A percentile compares a stretch with the other conserved stretches of the same genome.
phyloP scores from a whole-genome alignment of 225 moss, liverwort and hornwort species.

The Ulota crispa region DNA sequence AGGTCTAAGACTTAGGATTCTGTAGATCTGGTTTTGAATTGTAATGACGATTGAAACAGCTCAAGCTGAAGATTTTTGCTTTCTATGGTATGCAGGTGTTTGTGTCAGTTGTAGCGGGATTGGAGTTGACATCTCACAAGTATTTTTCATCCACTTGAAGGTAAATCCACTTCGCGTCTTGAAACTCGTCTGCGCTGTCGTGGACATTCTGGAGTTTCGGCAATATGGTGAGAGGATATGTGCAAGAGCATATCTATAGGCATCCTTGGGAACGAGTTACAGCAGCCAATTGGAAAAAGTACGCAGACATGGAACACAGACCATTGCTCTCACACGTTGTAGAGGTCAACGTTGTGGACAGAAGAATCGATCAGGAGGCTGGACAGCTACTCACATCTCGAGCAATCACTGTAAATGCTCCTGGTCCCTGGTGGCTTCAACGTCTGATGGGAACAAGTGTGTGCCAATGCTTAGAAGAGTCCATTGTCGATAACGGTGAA shows the following conservation, averaged over 20 bases:
- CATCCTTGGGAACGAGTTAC: constrained; percentile 97
- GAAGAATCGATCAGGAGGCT: constrained; percentile 55
- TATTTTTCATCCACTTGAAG: not conserved
- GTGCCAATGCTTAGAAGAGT: constrained; percentile 83
- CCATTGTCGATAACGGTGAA: constrained; percentile 61
- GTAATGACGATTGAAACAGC: not conserved
- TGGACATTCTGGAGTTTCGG: constrained; percentile 1
- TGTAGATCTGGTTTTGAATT: not conserved
- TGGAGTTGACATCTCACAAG: not conserved
- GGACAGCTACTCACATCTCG: constrained; percentile 71
- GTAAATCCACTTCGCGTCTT: not conserved
- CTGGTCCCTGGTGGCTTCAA: constrained; percentile 95
- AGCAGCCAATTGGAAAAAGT: constrained; percentile 86
- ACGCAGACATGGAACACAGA: constrained; percentile 72
- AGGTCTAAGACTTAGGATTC: not conserved
- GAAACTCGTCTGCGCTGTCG: not conserved
- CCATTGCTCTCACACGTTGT: constrained; percentile 78
- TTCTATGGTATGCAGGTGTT: constrained; percentile 6
- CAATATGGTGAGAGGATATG: constrained; percentile 78
- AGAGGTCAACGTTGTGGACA: constrained; percentile 71
- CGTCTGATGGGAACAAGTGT: constrained; percentile 78
- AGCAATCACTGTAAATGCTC: constrained; percentile 79
- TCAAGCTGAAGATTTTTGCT: constrained; percentile 6
- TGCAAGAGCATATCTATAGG: constrained; percentile 80
- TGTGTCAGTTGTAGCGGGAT: constrained; percentile 1